Evolutionary conservation across 768 basidiomycete genomes (phyloP), one percentile per base, ranked within the genome.

Genomic region (Lentinula sp.): DNA sequence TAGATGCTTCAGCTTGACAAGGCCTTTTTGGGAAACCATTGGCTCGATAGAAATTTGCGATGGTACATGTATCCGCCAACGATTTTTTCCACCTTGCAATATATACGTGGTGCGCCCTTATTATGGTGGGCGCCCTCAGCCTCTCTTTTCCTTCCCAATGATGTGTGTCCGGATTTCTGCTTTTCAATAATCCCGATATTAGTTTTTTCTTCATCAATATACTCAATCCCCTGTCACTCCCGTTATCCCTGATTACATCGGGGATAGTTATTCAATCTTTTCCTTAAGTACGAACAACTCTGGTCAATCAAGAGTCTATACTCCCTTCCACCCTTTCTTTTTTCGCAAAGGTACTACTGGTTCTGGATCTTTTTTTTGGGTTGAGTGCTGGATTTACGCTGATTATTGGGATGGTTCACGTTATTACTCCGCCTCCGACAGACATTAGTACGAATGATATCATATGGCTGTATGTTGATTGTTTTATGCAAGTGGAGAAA

Each of bases 391-490:
- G 28, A 39, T 39, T 13, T 39, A 39, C 5, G 37, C 37, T 39
- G 37, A 39, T 39, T 18, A 48, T 23, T 23, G 6, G 46, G 21
- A 48, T 48, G 46, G 46, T 48, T 23, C 46, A 23, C 21, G 46
- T 23, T 11, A 23, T 48, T n/a, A 62, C 65, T 28, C 56, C 63
- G 3, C 62, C 65, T 1, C 65, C 65, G 0, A 51, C 54, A 13
- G 46, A 64, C 31, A 54, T 57, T 5, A 60, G 61, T 48, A 61
- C 42, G 4, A 9, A 37, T 7, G 61, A 67, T 39, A 64, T 65
- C 15, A 61, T 64, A 28, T 67, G 56, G 57, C 16, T 65, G 66
- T 67, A 34, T 57, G 63, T 15, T 18, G 15, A 23, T 8, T 32
- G 10, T 58, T 34, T 10, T 16, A 16, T 16, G 9, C 40, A 42